A percentile compares a stretch with the other conserved stretches of the same genome.
Conservation (phyloP, 2,329 filamentous ascomycete species). For the Talaromyces sp. region DNA sequence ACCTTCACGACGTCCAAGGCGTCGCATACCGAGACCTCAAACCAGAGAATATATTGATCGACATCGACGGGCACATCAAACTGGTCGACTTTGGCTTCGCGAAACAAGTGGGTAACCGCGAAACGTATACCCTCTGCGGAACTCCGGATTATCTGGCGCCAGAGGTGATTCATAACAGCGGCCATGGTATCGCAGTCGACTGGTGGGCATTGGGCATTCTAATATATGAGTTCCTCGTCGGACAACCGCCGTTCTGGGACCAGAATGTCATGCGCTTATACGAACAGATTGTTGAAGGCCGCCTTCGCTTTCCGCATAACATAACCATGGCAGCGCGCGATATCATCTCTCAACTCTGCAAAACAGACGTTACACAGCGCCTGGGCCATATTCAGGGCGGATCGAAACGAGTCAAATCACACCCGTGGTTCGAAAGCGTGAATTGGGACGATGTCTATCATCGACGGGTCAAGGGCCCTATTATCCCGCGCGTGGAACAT, state of each 20-base stretch:
- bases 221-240: constrained; percentile 65
- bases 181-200: constrained; percentile 63
- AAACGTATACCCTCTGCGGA: constrained; percentile 65
- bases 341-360: constrained; percentile 61
- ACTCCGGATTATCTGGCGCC: constrained; percentile 66
- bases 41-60: constrained; percentile 65
- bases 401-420: constrained; percentile 56
- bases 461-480: constrained; percentile 58
- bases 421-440: constrained; percentile 60
- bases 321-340: constrained; percentile 59
- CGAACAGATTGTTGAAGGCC: constrained; percentile 64
- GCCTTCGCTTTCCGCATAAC: constrained; percentile 57
- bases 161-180: constrained; percentile 64
- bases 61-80: constrained; percentile 63
- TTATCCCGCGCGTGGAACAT: constrained; percentile 58
- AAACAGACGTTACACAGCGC: constrained; percentile 60
- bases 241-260: constrained; percentile 67
- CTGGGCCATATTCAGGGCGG: constrained; percentile 62
- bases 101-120: constrained; percentile 56
- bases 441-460: constrained; percentile 64
- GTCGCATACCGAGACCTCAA: constrained; percentile 65
- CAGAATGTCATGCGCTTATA: constrained; percentile 68
- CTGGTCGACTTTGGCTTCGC: constrained; percentile 67
- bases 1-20: constrained; percentile 61
- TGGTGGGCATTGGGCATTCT: constrained; percentile 68